phyloP scores from a whole-genome alignment of 1,284 basidiomycete genomes.

The Inonotus hispidus region DNA sequence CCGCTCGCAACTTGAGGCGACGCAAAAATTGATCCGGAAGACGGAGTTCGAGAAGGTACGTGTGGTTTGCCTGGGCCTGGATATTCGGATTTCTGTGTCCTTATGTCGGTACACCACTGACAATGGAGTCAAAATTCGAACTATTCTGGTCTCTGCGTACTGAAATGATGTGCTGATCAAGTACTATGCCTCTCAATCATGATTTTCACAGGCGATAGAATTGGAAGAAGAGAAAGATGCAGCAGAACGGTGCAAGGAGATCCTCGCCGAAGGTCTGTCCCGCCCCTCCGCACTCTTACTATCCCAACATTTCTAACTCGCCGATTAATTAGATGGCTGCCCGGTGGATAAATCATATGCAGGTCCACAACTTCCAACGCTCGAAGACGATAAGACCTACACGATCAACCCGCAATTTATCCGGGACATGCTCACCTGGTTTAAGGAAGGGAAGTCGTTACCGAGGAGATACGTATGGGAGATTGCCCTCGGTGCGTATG shows the following conservation, averaged over 20 bases:
- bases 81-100: too few species aligned
- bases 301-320: neutral
- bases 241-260: slow-evolving; percentile 66
- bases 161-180: neutral
- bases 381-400: slow-evolving; percentile 32
- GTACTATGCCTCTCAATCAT: neutral
- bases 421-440: slow-evolving; percentile 83
- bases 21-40: slow-evolving; percentile 84
- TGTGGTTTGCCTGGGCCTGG: too few species aligned
- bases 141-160: neutral
- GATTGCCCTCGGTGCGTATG: slow-evolving; percentile 86
- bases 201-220: slow-evolving; percentile 68
- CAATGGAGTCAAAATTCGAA: too few species aligned
- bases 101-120: too few species aligned
- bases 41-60: slow-evolving; percentile 85
- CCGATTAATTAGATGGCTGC: slow-evolving; percentile 51
- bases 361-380: slow-evolving; percentile 56
- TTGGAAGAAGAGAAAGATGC: slow-evolving; percentile 81
- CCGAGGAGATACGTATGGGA: slow-evolving; percentile 92
- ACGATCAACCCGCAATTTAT: slow-evolving; percentile 77
- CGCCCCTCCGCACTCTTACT: neutral
- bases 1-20: slow-evolving; percentile 77
- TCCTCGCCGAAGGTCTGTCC: slow-evolving; percentile 69
- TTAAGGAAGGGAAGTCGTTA: slow-evolving; percentile 86
- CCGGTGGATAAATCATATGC: slow-evolving; percentile 64